Evolutionary conservation across 2,329 filamentous ascomycete genomes (phyloP).

Genomic region (Capronia coronata): DNA sequence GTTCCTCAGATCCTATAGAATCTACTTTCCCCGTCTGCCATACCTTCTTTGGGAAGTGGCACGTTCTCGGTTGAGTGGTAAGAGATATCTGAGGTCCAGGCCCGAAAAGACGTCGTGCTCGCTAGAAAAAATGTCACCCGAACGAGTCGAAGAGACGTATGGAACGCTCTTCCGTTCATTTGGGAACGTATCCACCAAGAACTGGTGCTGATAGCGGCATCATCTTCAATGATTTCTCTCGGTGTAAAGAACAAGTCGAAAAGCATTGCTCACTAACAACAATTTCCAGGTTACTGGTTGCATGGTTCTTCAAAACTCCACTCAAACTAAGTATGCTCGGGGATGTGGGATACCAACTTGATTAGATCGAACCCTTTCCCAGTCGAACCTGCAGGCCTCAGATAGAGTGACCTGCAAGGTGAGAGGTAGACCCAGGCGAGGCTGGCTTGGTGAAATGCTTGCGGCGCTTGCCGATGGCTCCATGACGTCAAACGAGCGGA

Average conservation of each 20-base stretch:
- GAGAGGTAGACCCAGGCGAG: not conserved
- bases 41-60: slow-evolving; percentile 59
- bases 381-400: no score
- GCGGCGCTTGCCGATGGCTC: not conserved
- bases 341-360: no score
- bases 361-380: no score
- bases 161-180: slow-evolving; percentile 46
- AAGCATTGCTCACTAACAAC: no score
- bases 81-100: slow-evolving; percentile 25
- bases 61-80: slow-evolving; percentile 13
- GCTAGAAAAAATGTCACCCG: slow-evolving; percentile 45
- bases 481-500: not conserved
- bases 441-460: not conserved
- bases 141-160: slow-evolving; percentile 43
- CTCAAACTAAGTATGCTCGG: no score
- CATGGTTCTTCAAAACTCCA: no score
- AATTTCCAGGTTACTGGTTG: no score
- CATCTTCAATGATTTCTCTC: not conserved
- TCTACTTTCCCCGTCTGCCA: slow-evolving; percentile 73
- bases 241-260: no score
- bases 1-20: slow-evolving; percentile 59
- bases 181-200: slow-evolving; percentile 34
- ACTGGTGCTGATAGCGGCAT: slow-evolving; percentile 2
- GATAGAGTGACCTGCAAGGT: not conserved
- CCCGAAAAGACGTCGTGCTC: slow-evolving; percentile 37